Conservation (phyloP, 169 alveolate genomes). For the Plasmodium malariae region DNA sequence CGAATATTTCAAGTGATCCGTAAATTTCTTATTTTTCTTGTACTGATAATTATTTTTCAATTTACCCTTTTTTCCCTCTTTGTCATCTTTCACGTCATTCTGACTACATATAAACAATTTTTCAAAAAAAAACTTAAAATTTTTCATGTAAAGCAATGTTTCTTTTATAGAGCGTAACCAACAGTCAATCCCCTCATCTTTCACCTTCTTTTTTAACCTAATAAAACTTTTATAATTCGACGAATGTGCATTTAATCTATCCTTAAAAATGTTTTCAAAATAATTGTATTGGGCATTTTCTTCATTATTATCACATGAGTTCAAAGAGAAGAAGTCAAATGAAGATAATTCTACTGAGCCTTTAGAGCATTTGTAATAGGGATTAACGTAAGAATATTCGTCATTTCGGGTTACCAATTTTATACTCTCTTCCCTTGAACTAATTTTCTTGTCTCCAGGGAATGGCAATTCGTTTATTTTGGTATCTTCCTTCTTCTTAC, state of each 20-base stretch:
- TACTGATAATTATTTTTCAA: background rate
- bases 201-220: slow-evolving; percentile 22
- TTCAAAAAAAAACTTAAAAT: slow-evolving; percentile 17
- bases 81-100: background rate
- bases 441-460: background rate
- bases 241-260: slow-evolving; percentile 54
- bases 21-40: background rate
- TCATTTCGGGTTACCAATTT: background rate
- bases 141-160: slow-evolving; percentile 6
- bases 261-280: slow-evolving; percentile 40
- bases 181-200: background rate
- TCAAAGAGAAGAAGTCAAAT: slow-evolving; percentile 18
- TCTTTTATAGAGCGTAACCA: slow-evolving; percentile 25
- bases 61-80: background rate
- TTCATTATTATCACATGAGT: background rate
- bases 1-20: background rate
- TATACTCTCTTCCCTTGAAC: background rate
- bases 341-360: slow-evolving; percentile 8
- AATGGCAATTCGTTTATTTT: background rate
- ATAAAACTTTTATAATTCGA: slow-evolving; percentile 40
- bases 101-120: background rate
- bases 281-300: background rate
- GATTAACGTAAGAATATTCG: too few species aligned
- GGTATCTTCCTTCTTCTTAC: background rate
- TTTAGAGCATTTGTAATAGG: background rate